Evolutionary conservation across 176 grass and related monocot genomes (phyloP).

Genomic region (Cymbopogon citratus): DNA sequence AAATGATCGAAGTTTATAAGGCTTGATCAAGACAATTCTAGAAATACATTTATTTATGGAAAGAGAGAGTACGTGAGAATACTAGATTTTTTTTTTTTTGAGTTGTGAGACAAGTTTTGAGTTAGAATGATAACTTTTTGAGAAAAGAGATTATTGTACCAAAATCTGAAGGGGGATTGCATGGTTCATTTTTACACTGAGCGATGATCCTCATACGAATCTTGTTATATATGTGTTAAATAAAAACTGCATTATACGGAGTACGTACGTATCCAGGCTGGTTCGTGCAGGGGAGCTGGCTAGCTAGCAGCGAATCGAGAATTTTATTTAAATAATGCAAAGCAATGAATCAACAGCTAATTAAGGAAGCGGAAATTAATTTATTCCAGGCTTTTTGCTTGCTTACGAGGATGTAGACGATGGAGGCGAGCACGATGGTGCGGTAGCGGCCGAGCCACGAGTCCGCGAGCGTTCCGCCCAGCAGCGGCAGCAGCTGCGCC

Average conservation of each 20-base stretch:
- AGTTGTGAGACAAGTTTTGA: no score
- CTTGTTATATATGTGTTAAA: no score
- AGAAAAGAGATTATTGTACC: no score
- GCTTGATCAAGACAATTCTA: no score
- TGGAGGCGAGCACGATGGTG: constrained; percentile 28
- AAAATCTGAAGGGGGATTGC: no score
- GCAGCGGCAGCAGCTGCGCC: constrained; percentile 46
- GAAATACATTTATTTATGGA: no score
- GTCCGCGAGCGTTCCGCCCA: constrained; percentile 42
- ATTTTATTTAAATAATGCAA: neutral
- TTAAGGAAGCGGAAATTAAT: neutral
- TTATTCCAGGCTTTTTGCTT: neutral
- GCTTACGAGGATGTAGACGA: constrained; percentile 23
- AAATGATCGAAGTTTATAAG: no score
- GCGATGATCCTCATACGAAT: no score
- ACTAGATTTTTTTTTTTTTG: no score
- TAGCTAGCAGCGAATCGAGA: neutral
- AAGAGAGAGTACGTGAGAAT: no score
- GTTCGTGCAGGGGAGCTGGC: neutral
- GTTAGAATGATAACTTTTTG: no score
- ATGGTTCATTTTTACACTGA: no score
- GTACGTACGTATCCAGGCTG: neutral
- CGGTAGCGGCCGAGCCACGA: constrained; percentile 39
- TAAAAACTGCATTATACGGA: neutral
- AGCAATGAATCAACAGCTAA: neutral